A percentile compares a stretch with the other conserved stretches of the same genome.
Conservation (phyloP, 441 rosid species). For the Sinapis alba region DNA sequence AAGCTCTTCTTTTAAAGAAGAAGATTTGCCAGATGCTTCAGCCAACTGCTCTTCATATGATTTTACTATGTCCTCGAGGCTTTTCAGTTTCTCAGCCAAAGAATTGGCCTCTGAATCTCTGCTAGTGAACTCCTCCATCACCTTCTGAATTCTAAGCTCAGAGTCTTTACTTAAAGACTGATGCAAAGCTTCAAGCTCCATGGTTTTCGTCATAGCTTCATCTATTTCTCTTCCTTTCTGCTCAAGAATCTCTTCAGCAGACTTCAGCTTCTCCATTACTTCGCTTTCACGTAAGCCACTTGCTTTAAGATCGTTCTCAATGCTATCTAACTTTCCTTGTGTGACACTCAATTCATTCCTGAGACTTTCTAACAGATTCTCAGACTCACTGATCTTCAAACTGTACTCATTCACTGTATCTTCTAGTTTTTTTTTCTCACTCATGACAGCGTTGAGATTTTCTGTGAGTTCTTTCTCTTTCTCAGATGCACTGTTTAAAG, state of each 20-base stretch:
- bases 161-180: conserved; percentile 62
- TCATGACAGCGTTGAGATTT: conserved; percentile 50
- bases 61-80: conserved; percentile 47
- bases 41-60: conserved; percentile 54
- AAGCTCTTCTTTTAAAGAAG: conserved; percentile 69
- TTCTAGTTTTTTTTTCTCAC: conserved; percentile 76
- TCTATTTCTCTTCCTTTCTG: conserved; percentile 60
- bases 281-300: conserved; percentile 68
- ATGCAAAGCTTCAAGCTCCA: conserved; percentile 69
- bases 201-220: conserved; percentile 52
- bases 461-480: conserved; percentile 70
- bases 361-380: conserved; percentile 66
- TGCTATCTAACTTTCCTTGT: conserved; percentile 62
- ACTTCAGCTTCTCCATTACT: conserved; percentile 68
- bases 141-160: conserved; percentile 57
- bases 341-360: conserved; percentile 67
- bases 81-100: conserved; percentile 51
- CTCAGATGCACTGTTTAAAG: conserved; percentile 46
- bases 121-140: conserved; percentile 47
- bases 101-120: conserved; percentile 67
- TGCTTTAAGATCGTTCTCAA: conserved; percentile 69
- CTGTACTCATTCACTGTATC: conserved; percentile 52
- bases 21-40: conserved; percentile 50
- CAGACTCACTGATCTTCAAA: conserved; percentile 67
- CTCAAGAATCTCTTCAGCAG: conserved; percentile 70